A percentile compares a stretch with the other conserved stretches of the same genome.
phyloP scores from a whole-genome alignment of 257 asterid species.

The Plantago elongata region DNA sequence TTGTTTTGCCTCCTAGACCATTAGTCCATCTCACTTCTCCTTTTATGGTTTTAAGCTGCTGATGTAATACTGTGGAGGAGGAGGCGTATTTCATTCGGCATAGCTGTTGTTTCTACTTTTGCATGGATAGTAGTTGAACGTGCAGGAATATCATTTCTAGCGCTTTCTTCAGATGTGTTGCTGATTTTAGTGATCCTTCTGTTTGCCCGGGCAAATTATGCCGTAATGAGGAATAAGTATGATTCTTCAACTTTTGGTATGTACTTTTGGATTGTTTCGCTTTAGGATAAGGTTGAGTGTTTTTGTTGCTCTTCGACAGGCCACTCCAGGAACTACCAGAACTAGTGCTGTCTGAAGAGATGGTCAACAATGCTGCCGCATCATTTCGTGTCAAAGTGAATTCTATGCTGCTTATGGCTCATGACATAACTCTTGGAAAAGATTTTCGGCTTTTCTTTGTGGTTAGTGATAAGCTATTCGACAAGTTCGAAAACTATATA shows the following conservation, averaged over 20 bases:
- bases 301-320: slow-evolving; percentile 40
- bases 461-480: slow-evolving; percentile 42
- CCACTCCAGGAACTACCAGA: slow-evolving; percentile 68
- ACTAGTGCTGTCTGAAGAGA: slow-evolving; percentile 87
- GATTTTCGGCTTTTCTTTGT: slow-evolving; percentile 87
- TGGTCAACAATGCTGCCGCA: slow-evolving; percentile 87
- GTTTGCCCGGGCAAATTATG: slow-evolving; percentile 75
- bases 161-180: slow-evolving; percentile 73
- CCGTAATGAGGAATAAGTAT: slow-evolving; percentile 60
- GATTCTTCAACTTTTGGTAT: slow-evolving; percentile 16
- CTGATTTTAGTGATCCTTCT: slow-evolving; percentile 65
- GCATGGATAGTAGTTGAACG: slow-evolving; percentile 77
- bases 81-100: slow-evolving; percentile 62
- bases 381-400: slow-evolving; percentile 89
- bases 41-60: slow-evolving; percentile 54
- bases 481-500: neutral
- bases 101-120: slow-evolving; percentile 61
- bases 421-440: slow-evolving; percentile 91
- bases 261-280: slow-evolving; percentile 12
- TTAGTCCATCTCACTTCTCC: slow-evolving; percentile 23
- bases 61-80: slow-evolving; percentile 80
- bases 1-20: slow-evolving; percentile 18
- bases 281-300: slow-evolving; percentile 20
- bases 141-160: slow-evolving; percentile 77
- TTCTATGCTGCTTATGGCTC: slow-evolving; percentile 93